Evolutionary conservation across 2,329 filamentous ascomycete genomes (phyloP).

Genomic region (Plenodomus biglobosus): DNA sequence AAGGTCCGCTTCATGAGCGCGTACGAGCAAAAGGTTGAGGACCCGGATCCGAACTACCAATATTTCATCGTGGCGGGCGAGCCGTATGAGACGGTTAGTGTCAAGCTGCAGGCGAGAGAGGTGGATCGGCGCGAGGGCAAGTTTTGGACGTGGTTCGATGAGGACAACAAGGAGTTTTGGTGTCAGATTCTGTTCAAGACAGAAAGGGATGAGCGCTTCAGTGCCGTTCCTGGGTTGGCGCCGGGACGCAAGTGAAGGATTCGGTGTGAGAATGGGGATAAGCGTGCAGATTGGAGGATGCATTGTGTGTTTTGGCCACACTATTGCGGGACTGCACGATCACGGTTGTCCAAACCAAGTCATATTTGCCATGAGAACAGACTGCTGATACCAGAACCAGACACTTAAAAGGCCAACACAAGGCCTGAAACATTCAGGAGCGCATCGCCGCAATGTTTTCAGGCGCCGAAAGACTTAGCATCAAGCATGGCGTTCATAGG

Average conservation of each 20-base stretch:
- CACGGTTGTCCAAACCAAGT: no score
- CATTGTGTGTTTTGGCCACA: no score
- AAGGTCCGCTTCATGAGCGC: conserved; percentile 97
- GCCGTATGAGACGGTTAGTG: conserved; percentile 95
- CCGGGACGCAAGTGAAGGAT: conserved; percentile 46
- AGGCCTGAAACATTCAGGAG: background rate
- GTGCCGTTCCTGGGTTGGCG: conserved; percentile 65
- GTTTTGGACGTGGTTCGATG: conserved; percentile 95
- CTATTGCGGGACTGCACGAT: no score
- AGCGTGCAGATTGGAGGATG: background rate
- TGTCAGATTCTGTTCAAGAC: conserved; percentile 98
- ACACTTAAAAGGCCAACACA: background rate
- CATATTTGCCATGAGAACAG: no score
- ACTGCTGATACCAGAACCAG: no score
- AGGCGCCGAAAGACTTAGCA: background rate
- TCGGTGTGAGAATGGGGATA: background rate
- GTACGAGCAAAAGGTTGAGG: conserved; percentile 92
- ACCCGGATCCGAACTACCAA: conserved; percentile 88
- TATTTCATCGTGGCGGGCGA: conserved; percentile 94
- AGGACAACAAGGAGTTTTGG: conserved; percentile 96
- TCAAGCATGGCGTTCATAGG: background rate
- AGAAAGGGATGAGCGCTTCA: conserved; percentile 88
- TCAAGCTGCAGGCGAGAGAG: conserved; percentile 93
- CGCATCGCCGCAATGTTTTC: conserved; percentile 3
- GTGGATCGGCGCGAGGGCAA: conserved; percentile 85